These are phyloP conservation scores for Zalaria obscura DNA, from an alignment of 2,329 filamentous ascomycete genomes.

Conservation along the genomic window DNA sequence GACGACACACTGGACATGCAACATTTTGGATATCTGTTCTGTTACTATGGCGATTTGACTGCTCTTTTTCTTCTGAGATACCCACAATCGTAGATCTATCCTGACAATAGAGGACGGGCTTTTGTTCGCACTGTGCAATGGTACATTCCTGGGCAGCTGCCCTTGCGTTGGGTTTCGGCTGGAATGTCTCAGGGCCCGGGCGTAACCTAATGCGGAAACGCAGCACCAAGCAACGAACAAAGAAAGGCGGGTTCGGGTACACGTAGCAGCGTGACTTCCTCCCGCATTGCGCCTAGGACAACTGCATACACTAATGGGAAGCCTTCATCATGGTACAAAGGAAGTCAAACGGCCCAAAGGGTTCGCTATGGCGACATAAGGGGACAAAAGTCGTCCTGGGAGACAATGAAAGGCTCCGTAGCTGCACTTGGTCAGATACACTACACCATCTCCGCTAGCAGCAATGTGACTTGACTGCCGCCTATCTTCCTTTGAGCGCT, in stretches of 20 bases:
- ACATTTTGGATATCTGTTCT: no score
- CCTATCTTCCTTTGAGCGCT: no score
- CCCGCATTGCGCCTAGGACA: constrained; percentile 4
- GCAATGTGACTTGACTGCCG: no score
- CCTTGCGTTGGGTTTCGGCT: constrained; percentile 15
- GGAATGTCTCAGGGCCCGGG: constrained; percentile 18
- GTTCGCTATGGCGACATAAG: constrained; percentile 2
- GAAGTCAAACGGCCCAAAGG: constrained; percentile 1
- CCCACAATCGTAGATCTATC: no score
- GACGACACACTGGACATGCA: no score
- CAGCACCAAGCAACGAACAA: constrained; percentile 20
- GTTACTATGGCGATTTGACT: no score
- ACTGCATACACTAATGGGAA: constrained; percentile 3
- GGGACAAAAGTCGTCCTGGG: not conserved
- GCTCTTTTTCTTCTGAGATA: no score
- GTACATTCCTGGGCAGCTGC: constrained; percentile 14
- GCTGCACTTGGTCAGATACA: no score
- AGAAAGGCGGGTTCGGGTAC: constrained; percentile 11
- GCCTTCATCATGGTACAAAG: constrained; percentile 6
- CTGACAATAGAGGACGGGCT: no score
- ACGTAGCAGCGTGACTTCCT: constrained; percentile 3
- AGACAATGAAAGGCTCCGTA: no score
- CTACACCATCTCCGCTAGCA: no score
- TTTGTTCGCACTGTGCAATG: constrained; percentile 14
- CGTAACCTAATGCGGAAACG: constrained; percentile 17